Percentiles rank a stretch among this genome's conserved stretches.
phyloP scores from a whole-genome alignment of 23 red algal genomes.

The Chondrus crispus region DNA sequence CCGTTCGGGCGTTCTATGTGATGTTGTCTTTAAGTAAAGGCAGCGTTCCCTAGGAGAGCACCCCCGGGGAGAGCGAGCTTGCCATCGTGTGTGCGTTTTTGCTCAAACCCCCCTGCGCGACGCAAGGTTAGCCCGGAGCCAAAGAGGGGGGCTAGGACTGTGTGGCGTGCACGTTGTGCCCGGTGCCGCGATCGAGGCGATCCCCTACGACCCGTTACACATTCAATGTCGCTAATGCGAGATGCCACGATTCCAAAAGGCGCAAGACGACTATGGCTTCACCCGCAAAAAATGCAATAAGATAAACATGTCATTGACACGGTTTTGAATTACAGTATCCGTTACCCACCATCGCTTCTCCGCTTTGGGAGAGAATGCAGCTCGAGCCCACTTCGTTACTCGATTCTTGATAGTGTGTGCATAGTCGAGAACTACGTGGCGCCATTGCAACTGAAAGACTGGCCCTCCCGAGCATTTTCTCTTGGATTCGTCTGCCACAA shows the following conservation, averaged over 20 bases:
- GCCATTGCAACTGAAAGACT: slow-evolving; percentile 68
- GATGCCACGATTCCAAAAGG: slow-evolving; percentile 53
- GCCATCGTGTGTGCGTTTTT: too few species aligned
- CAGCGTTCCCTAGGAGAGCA: too few species aligned
- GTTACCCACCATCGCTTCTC: slow-evolving; percentile 83
- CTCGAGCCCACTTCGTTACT: slow-evolving; percentile 46
- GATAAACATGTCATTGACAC: slow-evolving; percentile 74
- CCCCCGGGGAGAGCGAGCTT: too few species aligned
- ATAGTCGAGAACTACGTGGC: slow-evolving; percentile 73
- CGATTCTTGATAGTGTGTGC: slow-evolving; percentile 79
- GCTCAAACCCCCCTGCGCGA: too few species aligned
- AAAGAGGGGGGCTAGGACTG: too few species aligned
- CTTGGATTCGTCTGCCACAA: not conserved
- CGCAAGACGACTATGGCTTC: slow-evolving; percentile 66
- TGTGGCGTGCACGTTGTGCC: too few species aligned
- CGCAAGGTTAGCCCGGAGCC: too few species aligned
- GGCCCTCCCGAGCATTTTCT: slow-evolving; percentile 44
- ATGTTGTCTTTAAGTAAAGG: too few species aligned
- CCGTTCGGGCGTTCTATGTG: too few species aligned
- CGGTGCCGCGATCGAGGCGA: too few species aligned
- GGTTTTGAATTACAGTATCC: slow-evolving; percentile 87
- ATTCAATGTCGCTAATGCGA: too few species aligned
- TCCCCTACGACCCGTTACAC: too few species aligned
- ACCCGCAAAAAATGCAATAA: slow-evolving; percentile 68
- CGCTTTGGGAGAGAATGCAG: slow-evolving; percentile 43